Conservation (phyloP, 1,139 yeast species). For the Kodamaea fungicola region DNA sequence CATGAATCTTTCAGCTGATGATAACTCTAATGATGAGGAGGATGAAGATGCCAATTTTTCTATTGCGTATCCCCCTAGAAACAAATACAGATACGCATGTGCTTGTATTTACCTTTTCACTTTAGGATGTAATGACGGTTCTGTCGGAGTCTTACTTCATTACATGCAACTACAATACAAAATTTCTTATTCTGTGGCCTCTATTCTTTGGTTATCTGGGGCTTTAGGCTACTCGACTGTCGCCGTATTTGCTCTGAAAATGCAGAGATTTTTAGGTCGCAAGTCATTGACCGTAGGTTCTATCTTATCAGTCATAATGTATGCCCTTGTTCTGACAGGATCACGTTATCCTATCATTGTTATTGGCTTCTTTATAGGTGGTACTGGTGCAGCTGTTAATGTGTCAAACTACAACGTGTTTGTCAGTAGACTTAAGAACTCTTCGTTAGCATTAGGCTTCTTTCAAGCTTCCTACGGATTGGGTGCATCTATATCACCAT, state of each 20-base stretch:
- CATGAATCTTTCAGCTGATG: conserved; percentile 2
- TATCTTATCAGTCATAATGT: conserved; percentile 33
- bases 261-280: conserved; percentile 40
- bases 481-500: conserved; percentile 61
- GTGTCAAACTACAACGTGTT: conserved; percentile 57
- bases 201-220: conserved; percentile 43
- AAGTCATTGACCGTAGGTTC: conserved; percentile 36
- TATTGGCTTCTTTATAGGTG: conserved; percentile 56
- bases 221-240: conserved; percentile 42
- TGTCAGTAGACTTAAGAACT: conserved; percentile 45
- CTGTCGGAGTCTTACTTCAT: conserved; percentile 48
- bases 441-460: conserved; percentile 49
- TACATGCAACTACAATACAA: conserved; percentile 34
- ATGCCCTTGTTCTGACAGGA: conserved; percentile 37
- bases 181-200: conserved; percentile 36
- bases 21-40: conserved; percentile 12
- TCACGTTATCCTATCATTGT: conserved; percentile 40
- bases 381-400: conserved; percentile 53
- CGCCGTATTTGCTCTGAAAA: conserved; percentile 35
- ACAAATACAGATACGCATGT: conserved; percentile 39
- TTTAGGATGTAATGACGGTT: conserved; percentile 40
- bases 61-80: conserved; percentile 38
- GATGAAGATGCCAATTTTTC: conserved; percentile 35
- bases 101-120: conserved; percentile 36
- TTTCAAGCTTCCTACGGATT: conserved; percentile 61